A percentile compares a stretch with the other conserved stretches of the same genome.
These are phyloP conservation scores for Ramaria rubella DNA, from an alignment of 768 basidiomycete genomes.

Conservation along the genomic window DNA sequence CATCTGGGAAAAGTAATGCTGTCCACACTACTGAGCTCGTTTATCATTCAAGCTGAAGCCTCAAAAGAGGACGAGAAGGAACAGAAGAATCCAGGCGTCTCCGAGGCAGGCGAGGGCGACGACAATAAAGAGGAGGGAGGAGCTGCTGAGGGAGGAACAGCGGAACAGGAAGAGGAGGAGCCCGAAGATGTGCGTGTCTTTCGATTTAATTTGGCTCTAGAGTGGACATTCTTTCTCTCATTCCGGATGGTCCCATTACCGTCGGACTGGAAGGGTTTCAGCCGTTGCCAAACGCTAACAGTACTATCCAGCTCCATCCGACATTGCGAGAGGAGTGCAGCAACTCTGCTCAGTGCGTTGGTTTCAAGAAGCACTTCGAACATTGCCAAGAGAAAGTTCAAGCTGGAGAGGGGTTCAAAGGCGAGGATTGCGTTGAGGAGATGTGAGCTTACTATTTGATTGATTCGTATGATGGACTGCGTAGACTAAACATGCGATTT, in stretches of 20 bases:
- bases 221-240: too few species aligned
- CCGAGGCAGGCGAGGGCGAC: slow-evolving; percentile 32
- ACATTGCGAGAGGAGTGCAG: slow-evolving; percentile 71
- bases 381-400: slow-evolving; percentile 88
- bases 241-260: too few species aligned
- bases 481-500: slow-evolving; percentile 2
- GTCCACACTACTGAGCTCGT: not conserved
- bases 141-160: slow-evolving; percentile 28
- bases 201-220: not conserved
- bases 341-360: slow-evolving; percentile 54
- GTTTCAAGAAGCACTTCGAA: slow-evolving; percentile 74
- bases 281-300: too few species aligned
- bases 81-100: slow-evolving; percentile 17
- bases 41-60: not conserved
- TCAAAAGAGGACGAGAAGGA: not conserved
- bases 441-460: slow-evolving; percentile 45
- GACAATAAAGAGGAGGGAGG: slow-evolving; percentile 16
- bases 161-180: slow-evolving; percentile 50
- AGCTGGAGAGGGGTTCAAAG: slow-evolving; percentile 75
- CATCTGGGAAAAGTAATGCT: not conserved
- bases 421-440: slow-evolving; percentile 92
- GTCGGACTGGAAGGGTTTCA: too few species aligned
- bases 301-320: slow-evolving; percentile 61
- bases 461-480: not conserved
- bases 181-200: slow-evolving; percentile 71